phyloP scores from a whole-genome alignment of 495 filamentous ascomycete species.

The Elaphomyces granulatus region DNA sequence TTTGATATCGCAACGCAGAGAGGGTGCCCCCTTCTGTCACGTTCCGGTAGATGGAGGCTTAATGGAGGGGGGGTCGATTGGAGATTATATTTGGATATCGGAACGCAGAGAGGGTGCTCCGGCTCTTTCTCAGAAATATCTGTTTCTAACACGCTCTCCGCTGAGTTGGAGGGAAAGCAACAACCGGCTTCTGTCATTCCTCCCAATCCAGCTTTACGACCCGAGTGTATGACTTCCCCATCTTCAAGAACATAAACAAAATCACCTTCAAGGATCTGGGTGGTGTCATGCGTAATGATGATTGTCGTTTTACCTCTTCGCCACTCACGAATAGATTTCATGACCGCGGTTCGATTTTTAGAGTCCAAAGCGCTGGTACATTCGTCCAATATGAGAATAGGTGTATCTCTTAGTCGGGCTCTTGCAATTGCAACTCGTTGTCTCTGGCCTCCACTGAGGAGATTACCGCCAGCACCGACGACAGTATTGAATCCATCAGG shows the following conservation, averaged over 20 bases:
- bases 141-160: constrained; percentile 1
- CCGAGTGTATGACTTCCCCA: constrained; percentile 54
- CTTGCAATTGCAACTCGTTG: constrained; percentile 67
- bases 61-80: too few species aligned
- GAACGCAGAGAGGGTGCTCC: too few species aligned
- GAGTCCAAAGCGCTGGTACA: constrained; percentile 70
- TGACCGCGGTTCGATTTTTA: constrained; percentile 51
- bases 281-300: constrained; percentile 80
- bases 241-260: constrained; percentile 71
- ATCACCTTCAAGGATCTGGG: constrained; percentile 59
- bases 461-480: constrained; percentile 53
- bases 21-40: too few species aligned
- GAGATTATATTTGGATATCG: too few species aligned
- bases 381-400: constrained; percentile 73
- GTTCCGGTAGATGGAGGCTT: too few species aligned
- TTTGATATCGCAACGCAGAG: too few species aligned
- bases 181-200: too few species aligned
- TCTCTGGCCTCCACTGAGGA: constrained; percentile 75
- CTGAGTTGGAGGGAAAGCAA: constrained; percentile 7
- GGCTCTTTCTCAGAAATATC: too few species aligned
- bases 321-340: constrained; percentile 56
- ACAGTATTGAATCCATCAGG: constrained; percentile 61
- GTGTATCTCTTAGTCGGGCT: constrained; percentile 63
- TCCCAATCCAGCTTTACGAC: constrained; percentile 28
- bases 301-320: constrained; percentile 63